phyloP scores from a whole-genome alignment of 495 filamentous ascomycete species.

The Penicillium goetzii region DNA sequence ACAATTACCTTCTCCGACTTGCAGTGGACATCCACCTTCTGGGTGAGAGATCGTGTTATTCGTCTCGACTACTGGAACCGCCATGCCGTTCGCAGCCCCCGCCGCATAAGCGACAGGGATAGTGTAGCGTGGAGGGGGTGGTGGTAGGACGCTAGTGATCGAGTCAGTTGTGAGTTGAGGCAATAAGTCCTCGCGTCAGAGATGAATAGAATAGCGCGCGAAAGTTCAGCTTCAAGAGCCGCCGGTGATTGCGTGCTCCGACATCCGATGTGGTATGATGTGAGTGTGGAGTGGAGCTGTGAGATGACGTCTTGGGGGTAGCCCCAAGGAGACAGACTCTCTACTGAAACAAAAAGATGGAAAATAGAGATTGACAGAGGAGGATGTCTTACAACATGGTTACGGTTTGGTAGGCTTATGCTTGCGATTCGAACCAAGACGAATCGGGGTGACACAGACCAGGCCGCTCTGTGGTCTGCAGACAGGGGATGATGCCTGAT shows the following conservation, averaged over 20 bases:
- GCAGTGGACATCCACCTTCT: constrained; percentile 69
- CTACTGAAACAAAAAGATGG: not conserved
- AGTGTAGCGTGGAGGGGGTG: constrained; percentile 83
- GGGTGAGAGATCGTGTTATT: constrained; percentile 85
- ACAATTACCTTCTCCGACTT: constrained; percentile 86
- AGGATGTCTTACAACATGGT: constrained; percentile 45
- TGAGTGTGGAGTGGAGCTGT: not conserved
- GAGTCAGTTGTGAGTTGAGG: constrained; percentile 28
- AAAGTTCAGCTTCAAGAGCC: not conserved
- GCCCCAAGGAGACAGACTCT: not conserved
- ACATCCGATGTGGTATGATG: constrained; percentile 6
- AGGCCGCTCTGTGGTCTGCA: not conserved
- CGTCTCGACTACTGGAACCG: constrained; percentile 80
- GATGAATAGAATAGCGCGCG: not conserved
- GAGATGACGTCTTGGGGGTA: constrained; percentile 3
- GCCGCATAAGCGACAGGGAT: constrained; percentile 67
- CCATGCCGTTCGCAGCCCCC: constrained; percentile 63
- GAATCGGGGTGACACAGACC: constrained; percentile 18
- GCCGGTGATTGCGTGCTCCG: constrained; percentile 8
- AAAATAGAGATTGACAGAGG: constrained; percentile 9
- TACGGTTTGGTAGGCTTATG: constrained; percentile 14
- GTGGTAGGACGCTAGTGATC: constrained; percentile 70
- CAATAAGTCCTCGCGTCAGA: not conserved
- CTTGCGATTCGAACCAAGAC: constrained; percentile 17
- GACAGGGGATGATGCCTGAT: not conserved